Evolutionary conservation across 2,329 filamentous ascomycete species (phyloP), one percentile per base, ranked within the genome.

Genomic region (Neoascochyta sp.): DNA sequence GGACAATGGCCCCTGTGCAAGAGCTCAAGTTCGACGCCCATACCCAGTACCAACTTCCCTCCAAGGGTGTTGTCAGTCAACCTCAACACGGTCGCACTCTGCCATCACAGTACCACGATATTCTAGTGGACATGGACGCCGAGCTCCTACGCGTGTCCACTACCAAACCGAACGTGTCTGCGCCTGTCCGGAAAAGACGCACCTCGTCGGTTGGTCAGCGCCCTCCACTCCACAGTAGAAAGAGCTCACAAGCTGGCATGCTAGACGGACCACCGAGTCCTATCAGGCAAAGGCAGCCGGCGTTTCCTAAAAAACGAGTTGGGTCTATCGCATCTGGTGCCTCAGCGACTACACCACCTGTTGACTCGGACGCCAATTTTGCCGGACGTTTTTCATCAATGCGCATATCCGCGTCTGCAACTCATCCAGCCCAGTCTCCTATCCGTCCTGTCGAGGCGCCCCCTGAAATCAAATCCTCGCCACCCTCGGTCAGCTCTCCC

Each of bases 1-100:
- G 46, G 11, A 9, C 34, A 9, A 20, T 23, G 3, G 16, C 23
- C 9, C 5, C 32, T 16, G 22, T 31, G 3, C 49, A 41, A 5
- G 47, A 52, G 7, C 46, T 60, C 30, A 50, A 31, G 7, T 64
- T 64, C 23, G 49, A 63, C 16, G 37, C 41, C 8, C 62, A 65
- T 40, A 34, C 57, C 4, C 31, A 53, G 18, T 41, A 61, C 22
- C 58, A 60, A 26, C 28, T 60, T 5, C 44, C 40, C 5, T 27
- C 43, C 3, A 48, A 47, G 16, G 30, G 38, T 4, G 19, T 11
- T 3, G 26, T 43, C 6, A n/a, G 23, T 10, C 29, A 34, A 14
- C 17, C 29, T 14, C 24, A 32, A 6, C 36, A 34, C 21, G 39
- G 31, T 14, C 34, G 38, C 15, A 22, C 34, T 3, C 29, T 57